Evolutionary conservation across 345 rosid genomes (phyloP).

Genomic region (Salix koriyanagi): DNA sequence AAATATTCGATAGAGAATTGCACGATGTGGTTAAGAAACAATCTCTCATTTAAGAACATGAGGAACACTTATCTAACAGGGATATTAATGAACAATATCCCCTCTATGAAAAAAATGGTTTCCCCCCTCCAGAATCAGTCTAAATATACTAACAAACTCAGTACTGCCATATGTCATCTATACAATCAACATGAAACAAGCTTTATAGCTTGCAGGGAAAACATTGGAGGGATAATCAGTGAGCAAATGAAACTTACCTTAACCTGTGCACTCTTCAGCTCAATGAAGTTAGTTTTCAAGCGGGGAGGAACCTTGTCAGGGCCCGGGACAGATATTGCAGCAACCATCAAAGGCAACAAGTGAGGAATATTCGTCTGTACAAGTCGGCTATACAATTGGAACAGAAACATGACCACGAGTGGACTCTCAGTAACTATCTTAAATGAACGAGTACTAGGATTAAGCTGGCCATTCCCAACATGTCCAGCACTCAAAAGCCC

Average conservation of each 20-base stretch:
- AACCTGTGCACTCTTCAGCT: constrained; percentile 98
- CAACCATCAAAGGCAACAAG: constrained; percentile 89
- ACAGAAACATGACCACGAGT: constrained; percentile 96
- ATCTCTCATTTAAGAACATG: neutral
- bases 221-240: neutral
- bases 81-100: neutral
- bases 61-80: neutral
- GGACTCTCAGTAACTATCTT: constrained; percentile 99
- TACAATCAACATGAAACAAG: constrained; percentile 3
- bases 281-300: constrained; percentile 82
- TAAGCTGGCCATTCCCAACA: constrained; percentile 68
- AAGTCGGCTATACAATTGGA: constrained; percentile 87
- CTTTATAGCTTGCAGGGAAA: neutral
- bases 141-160: neutral
- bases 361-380: constrained; percentile 95
- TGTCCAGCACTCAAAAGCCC: constrained; percentile 46
- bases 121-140: neutral
- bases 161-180: neutral
- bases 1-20: too few species aligned
- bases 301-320: constrained; percentile 88
- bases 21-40: neutral
- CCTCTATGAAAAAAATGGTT: neutral
- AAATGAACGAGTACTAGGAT: constrained; percentile 87
- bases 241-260: constrained; percentile 54
- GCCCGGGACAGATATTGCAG: constrained; percentile 94